These are phyloP conservation scores for Xylaria venustula DNA, from an alignment of 495 filamentous ascomycete species.

Conservation along the genomic window DNA sequence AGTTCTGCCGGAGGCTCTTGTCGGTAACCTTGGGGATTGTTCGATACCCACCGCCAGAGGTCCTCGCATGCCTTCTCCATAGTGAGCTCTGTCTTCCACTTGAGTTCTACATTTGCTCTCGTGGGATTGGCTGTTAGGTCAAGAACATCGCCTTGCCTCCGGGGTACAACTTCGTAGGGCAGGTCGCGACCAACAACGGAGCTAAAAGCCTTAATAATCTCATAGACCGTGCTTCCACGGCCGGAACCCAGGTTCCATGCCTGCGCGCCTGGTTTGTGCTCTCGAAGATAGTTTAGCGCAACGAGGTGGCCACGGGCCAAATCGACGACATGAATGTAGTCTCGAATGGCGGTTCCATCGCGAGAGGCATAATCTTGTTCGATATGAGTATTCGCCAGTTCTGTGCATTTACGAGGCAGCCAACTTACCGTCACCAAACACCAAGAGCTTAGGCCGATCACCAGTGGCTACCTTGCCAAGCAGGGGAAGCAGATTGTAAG, in stretches of 20 bases:
- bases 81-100: slow-evolving; percentile 87
- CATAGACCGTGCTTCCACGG: slow-evolving; percentile 89
- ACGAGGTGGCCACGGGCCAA: slow-evolving; percentile 82
- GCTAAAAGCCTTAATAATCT: slow-evolving; percentile 96
- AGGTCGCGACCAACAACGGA: slow-evolving; percentile 79
- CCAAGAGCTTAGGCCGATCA: slow-evolving; percentile 88
- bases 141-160: slow-evolving; percentile 86
- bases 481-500: slow-evolving; percentile 92
- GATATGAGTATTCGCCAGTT: not conserved
- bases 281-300: slow-evolving; percentile 87
- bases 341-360: slow-evolving; percentile 75
- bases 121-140: slow-evolving; percentile 91
- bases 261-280: slow-evolving; percentile 84
- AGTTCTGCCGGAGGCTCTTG: slow-evolving; percentile 85
- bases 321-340: slow-evolving; percentile 66
- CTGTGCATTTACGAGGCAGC: not conserved
- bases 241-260: slow-evolving; percentile 99
- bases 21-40: slow-evolving; percentile 93
- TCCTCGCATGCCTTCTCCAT: slow-evolving; percentile 92
- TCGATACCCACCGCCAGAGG: slow-evolving; percentile 91
- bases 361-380: slow-evolving; percentile 78
- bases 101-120: slow-evolving; percentile 81
- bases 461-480: slow-evolving; percentile 95
- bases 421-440: slow-evolving; percentile 85
- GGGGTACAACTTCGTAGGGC: slow-evolving; percentile 79